These are phyloP conservation scores for Pezicula radicicola DNA, from an alignment of 2,329 filamentous ascomycete genomes.

Conservation along the genomic window DNA sequence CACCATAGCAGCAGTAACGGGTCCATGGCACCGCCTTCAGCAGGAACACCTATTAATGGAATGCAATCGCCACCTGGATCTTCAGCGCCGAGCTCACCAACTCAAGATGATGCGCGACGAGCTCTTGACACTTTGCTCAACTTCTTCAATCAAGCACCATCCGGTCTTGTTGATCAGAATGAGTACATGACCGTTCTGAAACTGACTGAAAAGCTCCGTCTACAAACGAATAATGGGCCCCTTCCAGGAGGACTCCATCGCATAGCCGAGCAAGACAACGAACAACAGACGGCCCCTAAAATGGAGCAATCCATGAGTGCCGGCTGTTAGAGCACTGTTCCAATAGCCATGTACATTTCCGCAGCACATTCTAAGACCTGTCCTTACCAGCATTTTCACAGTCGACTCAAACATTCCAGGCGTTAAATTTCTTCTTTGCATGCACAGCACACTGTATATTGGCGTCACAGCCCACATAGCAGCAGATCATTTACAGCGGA, in stretches of 20 bases:
- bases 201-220: conserved; percentile 79
- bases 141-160: conserved; percentile 70
- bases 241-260: conserved; percentile 37
- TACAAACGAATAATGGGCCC: conserved; percentile 44
- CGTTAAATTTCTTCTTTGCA: conserved; percentile 3
- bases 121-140: conserved; percentile 79
- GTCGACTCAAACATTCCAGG: conserved; percentile 8
- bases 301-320: conserved; percentile 29
- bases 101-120: conserved; percentile 79
- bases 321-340: conserved; percentile 14
- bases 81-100: conserved; percentile 61
- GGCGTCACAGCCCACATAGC: conserved; percentile 5
- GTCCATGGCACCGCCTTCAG: conserved; percentile 40
- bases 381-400: conserved; percentile 13
- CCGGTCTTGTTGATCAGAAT: conserved; percentile 68
- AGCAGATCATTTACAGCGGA: not conserved
- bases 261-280: conserved; percentile 30
- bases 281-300: conserved; percentile 20
- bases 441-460: conserved; percentile 9
- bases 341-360: conserved; percentile 11
- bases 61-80: conserved; percentile 45
- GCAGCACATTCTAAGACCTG: conserved; percentile 8
- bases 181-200: conserved; percentile 78
- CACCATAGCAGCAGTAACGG: conserved; percentile 49
- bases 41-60: conserved; percentile 31